These are phyloP conservation scores for Fusarium nodosum DNA, from an alignment of 2,329 filamentous ascomycete species.

Conservation along the genomic window DNA sequence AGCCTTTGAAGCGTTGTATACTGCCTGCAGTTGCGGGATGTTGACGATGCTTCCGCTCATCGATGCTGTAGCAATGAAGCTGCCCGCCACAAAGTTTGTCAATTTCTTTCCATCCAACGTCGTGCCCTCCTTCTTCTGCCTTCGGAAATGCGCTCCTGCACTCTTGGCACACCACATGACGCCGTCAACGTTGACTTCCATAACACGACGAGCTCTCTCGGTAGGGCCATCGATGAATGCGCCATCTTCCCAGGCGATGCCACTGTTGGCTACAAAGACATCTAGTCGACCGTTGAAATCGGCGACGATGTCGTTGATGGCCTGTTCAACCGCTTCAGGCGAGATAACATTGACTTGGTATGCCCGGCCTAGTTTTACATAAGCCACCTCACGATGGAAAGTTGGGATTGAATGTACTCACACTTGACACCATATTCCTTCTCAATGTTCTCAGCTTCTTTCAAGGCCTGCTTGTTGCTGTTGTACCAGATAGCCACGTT, in stretches of 20 bases:
- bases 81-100: constrained; percentile 72
- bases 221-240: constrained; percentile 74
- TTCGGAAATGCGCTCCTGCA: constrained; percentile 76
- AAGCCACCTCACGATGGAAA: constrained; percentile 1
- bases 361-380: constrained; percentile 64
- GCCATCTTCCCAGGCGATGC: constrained; percentile 79
- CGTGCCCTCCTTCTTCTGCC: constrained; percentile 77
- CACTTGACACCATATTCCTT: constrained; percentile 76
- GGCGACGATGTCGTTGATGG: constrained; percentile 66
- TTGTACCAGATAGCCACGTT: constrained; percentile 82
- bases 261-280: constrained; percentile 83
- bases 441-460: constrained; percentile 73
- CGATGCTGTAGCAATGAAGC: constrained; percentile 82
- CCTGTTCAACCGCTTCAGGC: constrained; percentile 64
- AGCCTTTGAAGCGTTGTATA: constrained; percentile 81
- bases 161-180: constrained; percentile 82
- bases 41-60: constrained; percentile 86
- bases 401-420: constrained; percentile 55
- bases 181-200: constrained; percentile 79
- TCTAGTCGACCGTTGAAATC: constrained; percentile 83
- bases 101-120: constrained; percentile 72
- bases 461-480: constrained; percentile 73
- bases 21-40: constrained; percentile 79
- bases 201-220: constrained; percentile 75
- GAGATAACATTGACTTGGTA: constrained; percentile 73